A percentile compares a stretch with the other conserved stretches of the same genome.
Evolutionary conservation across 2,329 filamentous ascomycete genomes (phyloP).

Genomic region (Pleomassaria siparia): DNA sequence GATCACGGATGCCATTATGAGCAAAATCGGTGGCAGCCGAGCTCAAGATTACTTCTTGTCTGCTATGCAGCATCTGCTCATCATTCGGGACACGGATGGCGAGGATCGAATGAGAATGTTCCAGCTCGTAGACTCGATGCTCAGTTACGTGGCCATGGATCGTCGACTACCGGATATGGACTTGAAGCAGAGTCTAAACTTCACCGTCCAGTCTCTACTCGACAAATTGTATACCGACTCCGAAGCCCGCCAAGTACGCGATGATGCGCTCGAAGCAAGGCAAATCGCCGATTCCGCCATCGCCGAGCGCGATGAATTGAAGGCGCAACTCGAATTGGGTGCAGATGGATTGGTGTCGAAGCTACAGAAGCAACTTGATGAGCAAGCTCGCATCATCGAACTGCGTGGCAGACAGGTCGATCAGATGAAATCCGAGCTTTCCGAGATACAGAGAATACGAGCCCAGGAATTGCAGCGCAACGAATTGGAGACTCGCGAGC

Average conservation of each 20-base stretch:
- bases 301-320: constrained; percentile 95
- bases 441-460: constrained; percentile 80
- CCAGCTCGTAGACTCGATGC: constrained; percentile 97
- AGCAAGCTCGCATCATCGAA: constrained; percentile 87
- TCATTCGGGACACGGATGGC: constrained; percentile 87
- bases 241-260: constrained; percentile 86
- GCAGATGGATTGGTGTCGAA: constrained; percentile 93
- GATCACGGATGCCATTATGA: constrained; percentile 91
- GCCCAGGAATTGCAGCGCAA: constrained; percentile 92
- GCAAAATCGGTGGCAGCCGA: constrained; percentile 77
- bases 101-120: constrained; percentile 95
- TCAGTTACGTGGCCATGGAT: constrained; percentile 99
- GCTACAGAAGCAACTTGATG: constrained; percentile 89
- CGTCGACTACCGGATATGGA: constrained; percentile 94
- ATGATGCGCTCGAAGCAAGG: constrained; percentile 86
- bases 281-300: constrained; percentile 95
- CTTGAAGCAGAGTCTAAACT: constrained; percentile 94
- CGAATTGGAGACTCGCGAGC: constrained; percentile 90
- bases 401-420: constrained; percentile 85
- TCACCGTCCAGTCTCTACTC: constrained; percentile 91
- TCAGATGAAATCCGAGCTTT: constrained; percentile 83
- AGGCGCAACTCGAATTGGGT: constrained; percentile 81
- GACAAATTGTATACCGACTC: constrained; percentile 97
- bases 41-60: constrained; percentile 96
- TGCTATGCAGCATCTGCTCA: constrained; percentile 88